Conservation (phyloP, 2,329 filamentous ascomycete genomes). For the Beauveria varroae region DNA sequence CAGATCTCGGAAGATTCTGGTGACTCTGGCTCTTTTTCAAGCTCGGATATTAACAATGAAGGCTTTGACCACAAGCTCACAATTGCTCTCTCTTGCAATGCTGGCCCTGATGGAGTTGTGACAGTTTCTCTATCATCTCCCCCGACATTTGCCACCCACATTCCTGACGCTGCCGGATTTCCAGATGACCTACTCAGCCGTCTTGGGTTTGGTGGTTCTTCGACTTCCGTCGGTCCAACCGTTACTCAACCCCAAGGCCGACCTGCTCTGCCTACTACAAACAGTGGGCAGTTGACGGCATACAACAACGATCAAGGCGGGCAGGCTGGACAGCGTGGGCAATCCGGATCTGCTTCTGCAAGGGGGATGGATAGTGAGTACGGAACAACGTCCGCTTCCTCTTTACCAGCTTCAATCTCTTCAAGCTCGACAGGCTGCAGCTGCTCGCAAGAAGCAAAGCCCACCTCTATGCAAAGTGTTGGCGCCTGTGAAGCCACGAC, state of each 20-base stretch:
- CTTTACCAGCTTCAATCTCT: neutral
- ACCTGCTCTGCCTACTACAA: neutral
- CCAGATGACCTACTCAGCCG: neutral
- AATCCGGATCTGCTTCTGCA: neutral
- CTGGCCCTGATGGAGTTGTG: constrained; percentile 25
- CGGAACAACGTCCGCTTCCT: neutral
- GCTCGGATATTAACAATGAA: constrained; percentile 11
- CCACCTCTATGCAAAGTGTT: neutral
- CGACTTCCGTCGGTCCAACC: neutral
- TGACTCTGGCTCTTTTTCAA: constrained; percentile 1
- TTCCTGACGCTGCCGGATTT: neutral
- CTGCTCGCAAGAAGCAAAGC: neutral
- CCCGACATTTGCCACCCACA: constrained; percentile 11
- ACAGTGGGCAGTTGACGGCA: neutral
- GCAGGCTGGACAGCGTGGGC: neutral
- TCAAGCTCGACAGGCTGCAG: neutral
- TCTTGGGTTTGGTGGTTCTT: neutral
- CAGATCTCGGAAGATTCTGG: constrained; percentile 8
- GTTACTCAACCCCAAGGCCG: constrained; percentile 4
- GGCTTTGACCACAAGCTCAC: constrained; percentile 16
- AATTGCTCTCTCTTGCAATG: constrained; percentile 21
- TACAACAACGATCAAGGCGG: neutral
- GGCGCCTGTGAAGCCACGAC: neutral
- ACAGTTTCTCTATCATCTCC: constrained; percentile 21
- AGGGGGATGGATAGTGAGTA: neutral